A percentile compares a stretch with the other conserved stretches of the same genome.
Evolutionary conservation across 2,329 filamentous ascomycete genomes (phyloP).

Genomic region (Dactylonectria macrodidyma): DNA sequence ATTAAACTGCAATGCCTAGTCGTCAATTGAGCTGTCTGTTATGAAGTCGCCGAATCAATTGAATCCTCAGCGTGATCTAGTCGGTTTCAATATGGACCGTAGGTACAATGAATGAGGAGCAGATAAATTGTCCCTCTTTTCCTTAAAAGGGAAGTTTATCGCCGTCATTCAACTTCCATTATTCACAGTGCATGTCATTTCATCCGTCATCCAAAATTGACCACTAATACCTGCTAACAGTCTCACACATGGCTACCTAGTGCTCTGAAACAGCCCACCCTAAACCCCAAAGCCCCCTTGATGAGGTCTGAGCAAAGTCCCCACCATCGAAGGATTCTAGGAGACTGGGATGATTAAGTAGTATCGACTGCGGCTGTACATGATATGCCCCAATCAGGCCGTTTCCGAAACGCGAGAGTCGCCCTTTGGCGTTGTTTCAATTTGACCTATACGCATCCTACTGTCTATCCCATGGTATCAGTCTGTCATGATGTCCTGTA

Average conservation of each 20-base stretch:
- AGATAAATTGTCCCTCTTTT: too few species aligned
- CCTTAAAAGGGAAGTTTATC: too few species aligned
- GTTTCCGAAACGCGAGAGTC: slow-evolving; percentile 19
- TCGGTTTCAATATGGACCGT: too few species aligned
- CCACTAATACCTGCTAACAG: neutral
- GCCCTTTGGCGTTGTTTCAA: slow-evolving; percentile 22
- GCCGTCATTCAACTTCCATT: too few species aligned
- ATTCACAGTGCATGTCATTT: neutral
- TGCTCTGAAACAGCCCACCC: slow-evolving; percentile 17
- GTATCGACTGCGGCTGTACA: slow-evolving; percentile 16
- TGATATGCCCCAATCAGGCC: slow-evolving; percentile 13
- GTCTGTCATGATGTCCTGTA: neutral
- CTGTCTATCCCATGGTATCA: slow-evolving; percentile 1
- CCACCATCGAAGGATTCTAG: slow-evolving; percentile 27
- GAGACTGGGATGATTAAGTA: slow-evolving; percentile 10
- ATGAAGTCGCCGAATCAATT: too few species aligned
- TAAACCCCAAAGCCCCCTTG: neutral
- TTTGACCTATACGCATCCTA: slow-evolving; percentile 3
- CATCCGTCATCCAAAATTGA: neutral
- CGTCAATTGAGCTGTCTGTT: too few species aligned
- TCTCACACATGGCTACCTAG: neutral
- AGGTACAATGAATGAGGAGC: too few species aligned
- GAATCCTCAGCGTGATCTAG: too few species aligned
- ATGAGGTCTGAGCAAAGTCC: slow-evolving; percentile 14
- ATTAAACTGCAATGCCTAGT: too few species aligned